Conservation (phyloP, 371 early-diverging fungal species). For the Fennellomyces sp. region DNA sequence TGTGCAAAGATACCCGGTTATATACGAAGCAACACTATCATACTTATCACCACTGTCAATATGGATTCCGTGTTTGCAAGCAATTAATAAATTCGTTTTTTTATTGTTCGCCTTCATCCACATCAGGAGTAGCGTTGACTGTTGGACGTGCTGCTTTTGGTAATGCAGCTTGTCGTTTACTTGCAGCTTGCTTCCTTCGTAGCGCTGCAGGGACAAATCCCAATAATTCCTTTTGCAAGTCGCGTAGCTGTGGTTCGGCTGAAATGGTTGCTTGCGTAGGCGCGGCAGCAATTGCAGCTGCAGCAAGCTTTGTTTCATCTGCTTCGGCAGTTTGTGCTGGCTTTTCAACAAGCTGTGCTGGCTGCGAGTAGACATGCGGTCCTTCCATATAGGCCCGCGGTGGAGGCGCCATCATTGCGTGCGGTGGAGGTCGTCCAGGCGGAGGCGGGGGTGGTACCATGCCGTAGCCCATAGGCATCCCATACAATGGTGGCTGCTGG, state of each 20-base stretch:
- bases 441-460: constrained; percentile 8
- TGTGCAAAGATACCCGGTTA: constrained; percentile 11
- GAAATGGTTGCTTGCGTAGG: no score
- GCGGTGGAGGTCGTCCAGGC: constrained; percentile 10
- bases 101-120: constrained; percentile 25
- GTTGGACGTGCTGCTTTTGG: constrained; percentile 46
- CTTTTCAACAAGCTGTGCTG: background rate
- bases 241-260: constrained; percentile 65
- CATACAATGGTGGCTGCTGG: background rate
- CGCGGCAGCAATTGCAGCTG: constrained; percentile 22
- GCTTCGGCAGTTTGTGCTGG: no score
- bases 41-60: constrained; percentile 32
- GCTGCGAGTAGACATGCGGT: background rate
- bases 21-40: constrained; percentile 21
- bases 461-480: constrained; percentile 6
- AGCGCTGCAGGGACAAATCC: constrained; percentile 64
- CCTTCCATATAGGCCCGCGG: background rate
- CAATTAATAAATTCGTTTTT: background rate
- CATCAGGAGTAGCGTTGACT: constrained; percentile 57
- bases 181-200: constrained; percentile 54
- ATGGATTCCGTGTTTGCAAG: constrained; percentile 8
- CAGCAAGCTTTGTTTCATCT: background rate
- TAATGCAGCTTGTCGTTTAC: constrained; percentile 42
- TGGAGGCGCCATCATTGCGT: constrained; percentile 14
- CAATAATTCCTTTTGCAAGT: constrained; percentile 65